Conservation (phyloP, 192 early-diverging fungal species). For the Rhizoclosmatium globosum region DNA sequence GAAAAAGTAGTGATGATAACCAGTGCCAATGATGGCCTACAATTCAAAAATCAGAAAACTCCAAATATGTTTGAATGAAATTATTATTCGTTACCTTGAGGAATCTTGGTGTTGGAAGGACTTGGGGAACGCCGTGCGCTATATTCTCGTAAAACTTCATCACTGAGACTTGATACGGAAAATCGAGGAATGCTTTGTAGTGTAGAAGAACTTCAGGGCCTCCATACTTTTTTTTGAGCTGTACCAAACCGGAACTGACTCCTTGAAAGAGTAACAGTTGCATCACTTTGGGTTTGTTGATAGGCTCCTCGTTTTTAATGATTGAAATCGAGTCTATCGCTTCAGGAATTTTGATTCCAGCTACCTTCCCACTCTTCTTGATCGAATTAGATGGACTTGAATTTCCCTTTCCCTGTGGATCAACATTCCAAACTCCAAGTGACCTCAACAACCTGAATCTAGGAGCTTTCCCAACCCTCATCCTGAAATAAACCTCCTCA, state of each 20-base stretch:
- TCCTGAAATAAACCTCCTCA: conserved; percentile 17
- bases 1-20: conserved; percentile 16
- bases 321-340: not conserved
- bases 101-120: conserved; percentile 35
- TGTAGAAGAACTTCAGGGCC: conserved; percentile 3
- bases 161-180: conserved; percentile 28
- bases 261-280: conserved; percentile 5
- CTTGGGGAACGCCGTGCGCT: conserved; percentile 32
- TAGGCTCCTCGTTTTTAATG: not conserved
- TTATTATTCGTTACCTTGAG: not conserved
- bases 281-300: not conserved
- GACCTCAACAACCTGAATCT: conserved; percentile 10
- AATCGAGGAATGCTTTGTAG: conserved; percentile 14
- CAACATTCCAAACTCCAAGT: conserved; percentile 25
- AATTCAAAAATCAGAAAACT: too few relatives aligned
- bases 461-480: not conserved
- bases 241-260: not conserved
- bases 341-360: not conserved
- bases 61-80: too few relatives aligned
- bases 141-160: conserved; percentile 42
- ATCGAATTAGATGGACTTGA: not conserved
- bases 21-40: not conserved
- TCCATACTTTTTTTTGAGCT: conserved; percentile 21
- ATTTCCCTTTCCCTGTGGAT: not conserved
- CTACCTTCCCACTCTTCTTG: not conserved